Percentiles rank a stretch among this genome's conserved stretches.
phyloP scores from a whole-genome alignment of 352 stramenopile species.

The Phytophthora agathidicida region DNA sequence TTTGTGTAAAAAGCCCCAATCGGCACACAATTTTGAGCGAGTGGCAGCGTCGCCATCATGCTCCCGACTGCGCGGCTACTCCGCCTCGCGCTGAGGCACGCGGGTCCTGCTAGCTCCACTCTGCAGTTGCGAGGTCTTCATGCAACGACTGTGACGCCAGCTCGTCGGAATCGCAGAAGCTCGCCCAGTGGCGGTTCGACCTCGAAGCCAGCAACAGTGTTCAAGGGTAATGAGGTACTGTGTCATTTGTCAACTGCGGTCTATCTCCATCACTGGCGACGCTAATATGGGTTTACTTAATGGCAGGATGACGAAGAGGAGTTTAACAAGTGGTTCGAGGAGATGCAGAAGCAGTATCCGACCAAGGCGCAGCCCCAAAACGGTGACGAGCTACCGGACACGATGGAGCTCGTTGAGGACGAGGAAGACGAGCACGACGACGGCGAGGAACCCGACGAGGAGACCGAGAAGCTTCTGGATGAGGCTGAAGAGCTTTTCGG shows the following conservation, averaged over 20 bases:
- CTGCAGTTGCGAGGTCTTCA: constrained; percentile 44
- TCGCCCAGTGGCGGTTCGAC: constrained; percentile 19
- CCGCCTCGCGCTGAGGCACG: constrained; percentile 29
- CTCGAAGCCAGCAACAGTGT: constrained; percentile 29
- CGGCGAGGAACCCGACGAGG: constrained; percentile 50
- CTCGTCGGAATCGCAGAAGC: constrained; percentile 51
- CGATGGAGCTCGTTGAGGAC: constrained; percentile 36
- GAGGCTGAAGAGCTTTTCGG: constrained; percentile 75
- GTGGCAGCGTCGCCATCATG: constrained; percentile 27
- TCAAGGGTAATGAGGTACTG: constrained; percentile 41
- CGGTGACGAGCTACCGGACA: constrained; percentile 28
- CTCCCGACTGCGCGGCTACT: constrained; percentile 22
- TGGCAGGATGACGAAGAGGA: constrained; percentile 46
- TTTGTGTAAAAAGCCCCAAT: constrained; percentile 4
- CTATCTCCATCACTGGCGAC: not conserved
- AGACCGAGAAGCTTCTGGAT: constrained; percentile 71
- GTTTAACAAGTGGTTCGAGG: constrained; percentile 50
- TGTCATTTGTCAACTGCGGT: constrained; percentile 2
- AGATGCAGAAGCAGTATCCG: constrained; percentile 49
- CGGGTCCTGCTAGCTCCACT: constrained; percentile 2
- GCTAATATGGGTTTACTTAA: not conserved
- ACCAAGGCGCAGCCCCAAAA: constrained; percentile 23
- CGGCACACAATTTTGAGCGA: constrained; percentile 23
- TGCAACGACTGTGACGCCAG: constrained; percentile 38
- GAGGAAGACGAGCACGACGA: constrained; percentile 47